These are phyloP conservation scores for Xylaria scruposa DNA, from an alignment of 495 filamentous ascomycete genomes.

Conservation along the genomic window DNA sequence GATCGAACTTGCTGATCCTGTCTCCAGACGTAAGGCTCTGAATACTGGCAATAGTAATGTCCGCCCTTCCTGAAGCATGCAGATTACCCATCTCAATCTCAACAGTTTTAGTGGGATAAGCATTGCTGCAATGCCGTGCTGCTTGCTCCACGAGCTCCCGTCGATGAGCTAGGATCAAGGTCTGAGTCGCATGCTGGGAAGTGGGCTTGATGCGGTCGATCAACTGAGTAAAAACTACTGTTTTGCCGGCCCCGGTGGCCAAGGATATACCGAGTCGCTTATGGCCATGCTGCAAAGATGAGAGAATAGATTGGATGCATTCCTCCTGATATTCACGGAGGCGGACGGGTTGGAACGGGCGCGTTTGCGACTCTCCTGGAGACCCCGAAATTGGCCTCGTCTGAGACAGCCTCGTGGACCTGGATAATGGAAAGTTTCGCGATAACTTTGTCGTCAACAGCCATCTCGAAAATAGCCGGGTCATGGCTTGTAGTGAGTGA, in stretches of 20 bases:
- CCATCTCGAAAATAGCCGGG: slow-evolving; percentile 34
- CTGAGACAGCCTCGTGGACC: slow-evolving; percentile 19
- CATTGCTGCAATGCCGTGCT: slow-evolving; percentile 75
- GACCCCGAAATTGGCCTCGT: slow-evolving; percentile 33
- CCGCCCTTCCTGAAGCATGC: slow-evolving; percentile 76
- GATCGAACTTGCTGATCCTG: slow-evolving; percentile 81
- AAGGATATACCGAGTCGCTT: slow-evolving; percentile 86
- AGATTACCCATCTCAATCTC: slow-evolving; percentile 89
- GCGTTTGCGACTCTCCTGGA: not conserved
- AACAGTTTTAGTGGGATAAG: slow-evolving; percentile 79
- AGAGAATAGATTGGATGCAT: slow-evolving; percentile 85
- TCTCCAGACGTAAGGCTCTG: slow-evolving; percentile 77
- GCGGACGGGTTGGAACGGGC: slow-evolving; percentile 46
- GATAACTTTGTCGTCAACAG: slow-evolving; percentile 23
- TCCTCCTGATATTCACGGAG: slow-evolving; percentile 85
- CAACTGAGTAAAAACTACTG: slow-evolving; percentile 95
- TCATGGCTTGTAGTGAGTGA: slow-evolving; percentile 31
- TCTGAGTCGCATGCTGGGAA: slow-evolving; percentile 68
- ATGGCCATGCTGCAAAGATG: slow-evolving; percentile 73
- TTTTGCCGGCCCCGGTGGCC: slow-evolving; percentile 93
- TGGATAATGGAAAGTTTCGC: slow-evolving; percentile 3
- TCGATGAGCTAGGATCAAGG: slow-evolving; percentile 90
- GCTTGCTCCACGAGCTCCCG: slow-evolving; percentile 97
- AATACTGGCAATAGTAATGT: slow-evolving; percentile 94
- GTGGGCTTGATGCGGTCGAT: slow-evolving; percentile 75